Evolutionary conservation across 768 basidiomycete genomes (phyloP).

Genomic region (Lactifluus rugatus): DNA sequence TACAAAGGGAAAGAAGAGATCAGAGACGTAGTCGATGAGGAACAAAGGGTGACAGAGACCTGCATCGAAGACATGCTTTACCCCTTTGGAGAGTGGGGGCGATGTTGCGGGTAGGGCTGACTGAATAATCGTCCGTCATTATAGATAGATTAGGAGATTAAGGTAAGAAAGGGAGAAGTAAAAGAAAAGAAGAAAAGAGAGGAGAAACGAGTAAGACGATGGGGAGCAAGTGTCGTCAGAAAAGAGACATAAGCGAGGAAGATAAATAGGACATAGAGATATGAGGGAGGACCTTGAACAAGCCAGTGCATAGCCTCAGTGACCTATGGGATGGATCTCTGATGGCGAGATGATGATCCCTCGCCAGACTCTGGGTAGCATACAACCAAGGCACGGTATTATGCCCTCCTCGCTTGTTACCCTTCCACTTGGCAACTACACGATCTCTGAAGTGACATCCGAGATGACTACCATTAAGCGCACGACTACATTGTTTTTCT

Average conservation of each 20-base stretch:
- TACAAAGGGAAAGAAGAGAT: background rate
- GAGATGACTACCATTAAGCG: background rate
- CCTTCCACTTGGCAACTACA: background rate
- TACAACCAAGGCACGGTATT: background rate
- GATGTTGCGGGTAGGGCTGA: conserved; percentile 11
- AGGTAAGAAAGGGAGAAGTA: conserved; percentile 16
- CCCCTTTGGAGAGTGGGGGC: conserved; percentile 20
- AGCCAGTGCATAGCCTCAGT: conserved; percentile 12
- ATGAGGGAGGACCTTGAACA: background rate
- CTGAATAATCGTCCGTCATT: conserved; percentile 19
- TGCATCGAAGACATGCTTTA: conserved; percentile 21
- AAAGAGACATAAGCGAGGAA: conserved; percentile 14
- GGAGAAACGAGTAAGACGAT: conserved; percentile 7
- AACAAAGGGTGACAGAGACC: conserved; percentile 8
- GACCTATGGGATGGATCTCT: background rate
- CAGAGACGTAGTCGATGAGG: background rate
- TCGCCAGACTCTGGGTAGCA: background rate
- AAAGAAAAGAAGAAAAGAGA: conserved; percentile 4
- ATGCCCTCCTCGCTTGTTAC: background rate
- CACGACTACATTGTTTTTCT: background rate
- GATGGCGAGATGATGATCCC: conserved; percentile 7
- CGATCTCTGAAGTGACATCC: background rate
- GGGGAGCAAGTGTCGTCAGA: conserved; percentile 16
- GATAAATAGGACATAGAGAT: conserved; percentile 20
- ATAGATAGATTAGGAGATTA: conserved; percentile 17